phyloP scores from a whole-genome alignment of 1,139 yeast genomes.

The Saccharomycopsis hybrid region DNA sequence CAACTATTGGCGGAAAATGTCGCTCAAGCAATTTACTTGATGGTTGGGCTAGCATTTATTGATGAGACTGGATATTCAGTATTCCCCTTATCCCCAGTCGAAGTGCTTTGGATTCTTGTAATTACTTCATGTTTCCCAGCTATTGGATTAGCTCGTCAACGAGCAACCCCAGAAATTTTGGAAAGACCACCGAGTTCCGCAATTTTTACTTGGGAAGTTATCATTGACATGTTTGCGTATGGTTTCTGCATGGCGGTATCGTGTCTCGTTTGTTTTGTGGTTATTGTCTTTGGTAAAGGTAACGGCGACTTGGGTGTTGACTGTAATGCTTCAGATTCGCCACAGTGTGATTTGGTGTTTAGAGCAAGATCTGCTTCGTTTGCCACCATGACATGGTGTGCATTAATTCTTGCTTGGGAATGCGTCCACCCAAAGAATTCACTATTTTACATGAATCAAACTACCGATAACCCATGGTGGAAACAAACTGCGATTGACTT shows the following conservation, averaged over 20 bases:
- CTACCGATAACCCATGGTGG: conserved; percentile 53
- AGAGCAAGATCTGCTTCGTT: conserved; percentile 77
- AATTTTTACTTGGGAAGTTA: conserved; percentile 64
- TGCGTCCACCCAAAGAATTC: conserved; percentile 74
- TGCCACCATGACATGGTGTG: conserved; percentile 88
- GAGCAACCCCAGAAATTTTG: conserved; percentile 61
- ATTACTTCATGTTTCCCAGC: conserved; percentile 80
- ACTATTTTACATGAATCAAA: conserved; percentile 69
- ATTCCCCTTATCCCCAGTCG: conserved; percentile 74
- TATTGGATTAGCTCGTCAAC: conserved; percentile 77
- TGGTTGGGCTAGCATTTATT: conserved; percentile 67
- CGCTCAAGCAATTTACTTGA: conserved; percentile 65
- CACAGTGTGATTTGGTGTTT: conserved; percentile 58
- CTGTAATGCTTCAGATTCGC: conserved; percentile 48
- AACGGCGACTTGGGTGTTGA: conserved; percentile 58
- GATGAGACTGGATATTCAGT: conserved; percentile 56
- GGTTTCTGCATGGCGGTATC: conserved; percentile 70
- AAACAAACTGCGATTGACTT: conserved; percentile 56
- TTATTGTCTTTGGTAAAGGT: conserved; percentile 61
- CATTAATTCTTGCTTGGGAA: conserved; percentile 84
- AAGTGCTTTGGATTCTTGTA: conserved; percentile 74
- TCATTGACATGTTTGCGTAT: conserved; percentile 67
- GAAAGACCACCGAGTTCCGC: conserved; percentile 55
- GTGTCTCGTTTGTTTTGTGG: conserved; percentile 62
- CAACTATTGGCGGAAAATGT: conserved; percentile 75